phyloP scores from a whole-genome alignment of 768 basidiomycete species.

The Macrolepiota albuminosa region DNA sequence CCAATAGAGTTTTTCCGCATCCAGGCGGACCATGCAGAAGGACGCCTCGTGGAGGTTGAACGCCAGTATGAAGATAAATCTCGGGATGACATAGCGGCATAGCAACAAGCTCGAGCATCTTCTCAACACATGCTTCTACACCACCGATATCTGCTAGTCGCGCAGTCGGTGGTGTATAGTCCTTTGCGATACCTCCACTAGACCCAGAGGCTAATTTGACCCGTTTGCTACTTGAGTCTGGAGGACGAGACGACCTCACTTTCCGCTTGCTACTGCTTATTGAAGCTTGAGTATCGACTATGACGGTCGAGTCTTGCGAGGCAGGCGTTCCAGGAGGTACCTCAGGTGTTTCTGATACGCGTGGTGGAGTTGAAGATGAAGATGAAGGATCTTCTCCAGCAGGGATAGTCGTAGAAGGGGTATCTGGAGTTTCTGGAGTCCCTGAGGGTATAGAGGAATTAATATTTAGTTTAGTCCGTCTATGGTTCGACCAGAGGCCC shows the following conservation, averaged over 20 bases:
- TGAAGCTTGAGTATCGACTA: slow-evolving; percentile 9
- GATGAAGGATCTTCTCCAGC: slow-evolving; percentile 18
- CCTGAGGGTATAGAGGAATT: slow-evolving; percentile 37
- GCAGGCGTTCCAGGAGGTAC: slow-evolving; percentile 7
- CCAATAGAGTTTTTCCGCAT: slow-evolving; percentile 93
- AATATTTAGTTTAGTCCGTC: slow-evolving; percentile 63
- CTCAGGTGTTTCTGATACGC: slow-evolving; percentile 17
- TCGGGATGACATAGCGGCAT: slow-evolving; percentile 96
- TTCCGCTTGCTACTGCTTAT: slow-evolving; percentile 54
- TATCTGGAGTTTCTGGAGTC: slow-evolving; percentile 11
- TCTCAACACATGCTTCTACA: slow-evolving; percentile 79
- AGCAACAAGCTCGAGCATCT: slow-evolving; percentile 93
- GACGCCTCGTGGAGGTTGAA: slow-evolving; percentile 89
- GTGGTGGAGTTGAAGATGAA: slow-evolving; percentile 3
- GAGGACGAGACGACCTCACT: slow-evolving; percentile 44
- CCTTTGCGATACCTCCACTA: slow-evolving; percentile 42
- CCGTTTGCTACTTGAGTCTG: slow-evolving; percentile 56
- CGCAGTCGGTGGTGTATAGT: slow-evolving; percentile 67
- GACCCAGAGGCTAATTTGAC: slow-evolving; percentile 33
- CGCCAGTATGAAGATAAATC: slow-evolving; percentile 89
- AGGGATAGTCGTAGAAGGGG: slow-evolving; percentile 20
- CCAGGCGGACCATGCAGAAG: slow-evolving; percentile 94
- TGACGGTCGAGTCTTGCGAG: slow-evolving; percentile 9
- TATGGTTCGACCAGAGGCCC: slow-evolving; percentile 68
- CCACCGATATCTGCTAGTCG: slow-evolving; percentile 87